phyloP scores from a whole-genome alignment of 768 basidiomycete species.

The Tulasnella sp. region DNA sequence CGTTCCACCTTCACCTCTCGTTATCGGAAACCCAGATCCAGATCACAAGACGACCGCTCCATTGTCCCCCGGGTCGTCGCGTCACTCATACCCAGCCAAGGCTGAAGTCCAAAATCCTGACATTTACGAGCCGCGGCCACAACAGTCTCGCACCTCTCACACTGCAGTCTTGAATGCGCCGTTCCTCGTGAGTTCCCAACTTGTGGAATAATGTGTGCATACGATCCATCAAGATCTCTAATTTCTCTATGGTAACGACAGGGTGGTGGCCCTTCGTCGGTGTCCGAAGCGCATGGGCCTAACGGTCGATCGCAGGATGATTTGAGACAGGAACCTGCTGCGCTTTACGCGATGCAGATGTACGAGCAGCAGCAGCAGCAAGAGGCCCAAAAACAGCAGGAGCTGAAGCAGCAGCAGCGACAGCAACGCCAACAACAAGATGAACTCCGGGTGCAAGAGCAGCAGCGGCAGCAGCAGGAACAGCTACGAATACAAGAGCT shows the following conservation, averaged over 20 bases:
- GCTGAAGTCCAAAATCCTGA: slow-evolving; percentile 9
- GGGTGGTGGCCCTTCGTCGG: too few relatives aligned
- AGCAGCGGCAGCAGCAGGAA: neutral
- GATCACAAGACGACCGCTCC: neutral
- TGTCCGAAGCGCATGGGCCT: too few relatives aligned
- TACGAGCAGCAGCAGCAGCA: neutral
- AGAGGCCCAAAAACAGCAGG: too few relatives aligned
- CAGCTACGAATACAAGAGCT: neutral
- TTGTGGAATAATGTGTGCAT: neutral
- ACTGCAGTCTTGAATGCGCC: slow-evolving; percentile 5
- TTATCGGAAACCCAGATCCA: neutral
- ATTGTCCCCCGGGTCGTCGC: neutral
- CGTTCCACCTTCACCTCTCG: neutral
- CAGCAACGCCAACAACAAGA: too few relatives aligned
- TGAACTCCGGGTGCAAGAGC: too few relatives aligned
- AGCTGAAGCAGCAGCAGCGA: too few relatives aligned
- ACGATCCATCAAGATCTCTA: neutral
- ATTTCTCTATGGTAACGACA: too few relatives aligned
- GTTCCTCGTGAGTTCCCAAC: slow-evolving; percentile 4
- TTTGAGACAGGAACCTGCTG: neutral
- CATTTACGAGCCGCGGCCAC: slow-evolving; percentile 5
- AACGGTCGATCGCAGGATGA: neutral
- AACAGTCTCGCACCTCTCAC: neutral
- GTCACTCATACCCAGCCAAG: slow-evolving; percentile 3
- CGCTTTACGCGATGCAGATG: neutral